Percentiles rank a stretch among this genome's conserved stretches.
Evolutionary conservation across 306 rosid species (phyloP).

Genomic region (Quercus rubra): DNA sequence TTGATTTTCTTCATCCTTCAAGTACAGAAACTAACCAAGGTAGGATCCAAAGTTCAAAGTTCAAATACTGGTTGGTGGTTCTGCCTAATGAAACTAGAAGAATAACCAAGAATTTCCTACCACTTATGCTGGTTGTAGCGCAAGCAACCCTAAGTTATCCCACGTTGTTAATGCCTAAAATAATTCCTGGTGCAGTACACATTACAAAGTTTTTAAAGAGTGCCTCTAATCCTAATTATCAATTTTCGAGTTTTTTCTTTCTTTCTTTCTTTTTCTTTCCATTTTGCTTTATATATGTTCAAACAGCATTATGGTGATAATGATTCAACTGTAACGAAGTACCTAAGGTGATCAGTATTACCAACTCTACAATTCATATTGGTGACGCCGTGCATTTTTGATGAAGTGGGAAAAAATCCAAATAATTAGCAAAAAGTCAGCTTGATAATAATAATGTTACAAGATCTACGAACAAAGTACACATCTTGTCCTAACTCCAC

Average conservation of each 20-base stretch:
- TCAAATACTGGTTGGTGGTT: slow-evolving; percentile 21
- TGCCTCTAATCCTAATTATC: slow-evolving; percentile 1
- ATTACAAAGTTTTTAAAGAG: slow-evolving; percentile 2
- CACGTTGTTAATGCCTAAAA: slow-evolving; percentile 29
- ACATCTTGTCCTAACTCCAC: background rate
- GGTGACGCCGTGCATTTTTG: background rate
- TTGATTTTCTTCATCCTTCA: slow-evolving; percentile 13
- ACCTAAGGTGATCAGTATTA: background rate
- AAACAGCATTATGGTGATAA: slow-evolving; percentile 1
- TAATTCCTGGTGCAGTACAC: slow-evolving; percentile 30
- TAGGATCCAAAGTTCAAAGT: slow-evolving; percentile 29
- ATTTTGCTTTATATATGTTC: background rate
- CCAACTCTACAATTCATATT: background rate
- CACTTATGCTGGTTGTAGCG: slow-evolving; percentile 14
- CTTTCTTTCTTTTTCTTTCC: no score
- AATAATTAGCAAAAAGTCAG: background rate
- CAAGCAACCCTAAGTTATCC: slow-evolving; percentile 16
- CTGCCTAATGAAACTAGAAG: slow-evolving; percentile 28
- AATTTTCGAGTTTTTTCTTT: slow-evolving; percentile 6
- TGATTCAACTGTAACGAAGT: background rate
- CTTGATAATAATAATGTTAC: background rate
- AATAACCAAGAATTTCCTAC: slow-evolving; percentile 18
- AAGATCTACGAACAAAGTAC: background rate
- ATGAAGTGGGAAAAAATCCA: background rate
- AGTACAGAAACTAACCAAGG: slow-evolving; percentile 36